Conservation (phyloP, 805 yeast genomes). For the Komagataella ulmi region DNA sequence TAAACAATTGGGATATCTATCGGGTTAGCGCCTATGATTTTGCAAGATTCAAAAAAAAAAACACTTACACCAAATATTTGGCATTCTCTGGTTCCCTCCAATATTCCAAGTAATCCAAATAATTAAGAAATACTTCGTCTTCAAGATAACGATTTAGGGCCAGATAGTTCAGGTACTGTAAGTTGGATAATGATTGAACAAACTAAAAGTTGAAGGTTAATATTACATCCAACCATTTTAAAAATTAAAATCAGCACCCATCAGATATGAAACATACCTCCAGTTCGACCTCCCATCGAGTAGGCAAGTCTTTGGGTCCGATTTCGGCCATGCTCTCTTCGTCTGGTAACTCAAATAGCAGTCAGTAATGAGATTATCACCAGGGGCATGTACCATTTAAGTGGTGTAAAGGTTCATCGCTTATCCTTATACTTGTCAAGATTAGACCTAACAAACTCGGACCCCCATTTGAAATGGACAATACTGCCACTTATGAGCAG, state of each 20-base stretch:
- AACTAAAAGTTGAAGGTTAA: conserved; percentile 27
- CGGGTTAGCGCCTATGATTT: conserved; percentile 5
- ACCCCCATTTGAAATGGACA: not conserved
- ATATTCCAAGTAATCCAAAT: conserved; percentile 70
- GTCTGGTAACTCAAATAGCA: not conserved
- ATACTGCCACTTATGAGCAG: not conserved
- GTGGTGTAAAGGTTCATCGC: not conserved
- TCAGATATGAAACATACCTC: conserved; percentile 31
- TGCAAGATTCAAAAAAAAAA: not conserved
- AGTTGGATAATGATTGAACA: conserved; percentile 83
- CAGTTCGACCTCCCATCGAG: conserved; percentile 79
- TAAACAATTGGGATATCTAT: conserved; percentile 72
- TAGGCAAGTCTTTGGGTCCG: conserved; percentile 32
- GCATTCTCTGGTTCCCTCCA: conserved; percentile 71
- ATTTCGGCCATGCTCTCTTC: not conserved
- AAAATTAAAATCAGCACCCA: not conserved
- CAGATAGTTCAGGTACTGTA: conserved; percentile 73
- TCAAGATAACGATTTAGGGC: conserved; percentile 76
- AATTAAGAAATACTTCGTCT: conserved; percentile 58
- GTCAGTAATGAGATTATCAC: not conserved
- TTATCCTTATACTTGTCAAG: not conserved
- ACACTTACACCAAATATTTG: conserved; percentile 42
- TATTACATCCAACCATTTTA: no score
- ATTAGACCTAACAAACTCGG: not conserved
- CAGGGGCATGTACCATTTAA: no score